phyloP scores from a whole-genome alignment of 345 rosid species.

The Erucastrum elatum region DNA sequence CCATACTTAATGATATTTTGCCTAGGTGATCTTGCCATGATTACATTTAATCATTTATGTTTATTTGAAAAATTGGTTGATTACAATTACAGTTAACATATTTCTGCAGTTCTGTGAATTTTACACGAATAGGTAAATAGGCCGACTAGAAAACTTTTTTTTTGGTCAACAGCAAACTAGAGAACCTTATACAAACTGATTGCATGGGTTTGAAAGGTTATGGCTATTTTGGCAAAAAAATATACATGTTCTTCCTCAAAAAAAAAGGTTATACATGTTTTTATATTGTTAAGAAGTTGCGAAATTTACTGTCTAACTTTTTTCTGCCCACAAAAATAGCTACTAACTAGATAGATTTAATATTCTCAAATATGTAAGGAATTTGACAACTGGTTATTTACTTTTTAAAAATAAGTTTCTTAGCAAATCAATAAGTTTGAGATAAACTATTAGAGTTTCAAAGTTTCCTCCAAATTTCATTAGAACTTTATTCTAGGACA shows the following conservation, averaged over 20 bases:
- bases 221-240: background rate
- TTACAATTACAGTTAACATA: too few relatives aligned
- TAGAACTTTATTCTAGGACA: background rate
- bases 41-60: background rate
- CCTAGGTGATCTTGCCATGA: background rate
- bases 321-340: background rate
- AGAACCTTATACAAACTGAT: background rate
- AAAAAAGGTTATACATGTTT: background rate
- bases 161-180: too few relatives aligned
- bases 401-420: too few relatives aligned
- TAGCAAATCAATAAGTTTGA: background rate
- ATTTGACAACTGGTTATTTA: too few relatives aligned
- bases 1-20: background rate
- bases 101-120: too few relatives aligned
- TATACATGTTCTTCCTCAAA: too few relatives aligned
- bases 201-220: background rate
- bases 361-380: background rate
- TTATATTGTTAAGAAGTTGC: background rate
- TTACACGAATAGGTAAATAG: background rate
- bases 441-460: background rate
- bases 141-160: too few relatives aligned
- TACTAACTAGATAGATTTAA: background rate
- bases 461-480: background rate
- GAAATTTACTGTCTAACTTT: background rate
- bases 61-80: too few relatives aligned